A percentile compares a stretch with the other conserved stretches of the same genome.
phyloP scores from a whole-genome alignment of 129 eudicot species.

The Tagetes erecta region DNA sequence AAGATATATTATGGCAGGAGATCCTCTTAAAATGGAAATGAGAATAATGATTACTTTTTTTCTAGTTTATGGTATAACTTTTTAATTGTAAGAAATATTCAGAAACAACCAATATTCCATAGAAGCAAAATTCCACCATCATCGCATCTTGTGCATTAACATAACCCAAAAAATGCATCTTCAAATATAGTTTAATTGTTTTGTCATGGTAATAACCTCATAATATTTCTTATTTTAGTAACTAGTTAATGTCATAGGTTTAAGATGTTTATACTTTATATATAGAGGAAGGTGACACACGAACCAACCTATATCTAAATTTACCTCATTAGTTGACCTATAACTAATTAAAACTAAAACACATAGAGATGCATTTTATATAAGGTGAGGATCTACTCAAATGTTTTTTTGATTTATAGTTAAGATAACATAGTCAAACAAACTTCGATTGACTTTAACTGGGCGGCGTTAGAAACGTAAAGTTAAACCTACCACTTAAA shows the following conservation, averaged over 20 bases:
- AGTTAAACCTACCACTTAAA: no score
- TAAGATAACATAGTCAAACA: no score
- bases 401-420: no score
- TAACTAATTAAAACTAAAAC: no score
- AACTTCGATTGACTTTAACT: no score
- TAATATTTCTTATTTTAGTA: not conserved
- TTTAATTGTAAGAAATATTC: not conserved
- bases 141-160: not conserved
- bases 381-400: no score
- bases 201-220: not conserved
- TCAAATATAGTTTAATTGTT: not conserved
- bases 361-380: no score
- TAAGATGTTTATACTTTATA: not conserved
- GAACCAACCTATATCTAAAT: no score
- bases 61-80: conserved; percentile 1
- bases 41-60: not conserved
- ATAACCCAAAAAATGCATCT: not conserved
- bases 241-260: not conserved
- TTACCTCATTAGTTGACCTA: no score
- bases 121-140: not conserved
- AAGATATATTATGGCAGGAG: not conserved
- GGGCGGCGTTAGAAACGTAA: no score
- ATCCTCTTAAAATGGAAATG: not conserved
- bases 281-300: no score
- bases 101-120: conserved; percentile 1